These are phyloP conservation scores for Podospora fimiseda DNA, from an alignment of 495 filamentous ascomycete species.

Conservation along the genomic window DNA sequence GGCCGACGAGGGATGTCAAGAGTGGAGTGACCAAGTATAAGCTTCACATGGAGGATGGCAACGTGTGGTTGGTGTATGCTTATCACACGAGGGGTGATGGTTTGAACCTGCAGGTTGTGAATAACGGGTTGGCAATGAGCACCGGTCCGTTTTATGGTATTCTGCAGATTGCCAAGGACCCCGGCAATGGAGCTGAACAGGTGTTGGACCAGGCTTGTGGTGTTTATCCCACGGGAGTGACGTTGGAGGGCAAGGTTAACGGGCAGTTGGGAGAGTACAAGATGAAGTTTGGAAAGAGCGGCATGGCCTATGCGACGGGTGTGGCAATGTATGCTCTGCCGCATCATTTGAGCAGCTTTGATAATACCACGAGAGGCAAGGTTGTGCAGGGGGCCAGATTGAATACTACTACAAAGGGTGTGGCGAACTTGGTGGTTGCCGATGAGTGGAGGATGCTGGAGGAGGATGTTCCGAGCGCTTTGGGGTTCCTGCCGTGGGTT, in stretches of 20 bases:
- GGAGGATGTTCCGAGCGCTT: slow-evolving; percentile 58
- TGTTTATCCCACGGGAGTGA: slow-evolving; percentile 58
- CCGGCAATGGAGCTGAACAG: slow-evolving; percentile 49
- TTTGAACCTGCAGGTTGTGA: slow-evolving; percentile 41
- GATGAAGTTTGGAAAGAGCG: slow-evolving; percentile 62
- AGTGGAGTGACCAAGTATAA: slow-evolving; percentile 72
- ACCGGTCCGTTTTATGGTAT: slow-evolving; percentile 53
- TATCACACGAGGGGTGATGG: slow-evolving; percentile 44
- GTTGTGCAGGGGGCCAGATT: slow-evolving; percentile 56
- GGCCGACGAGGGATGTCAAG: slow-evolving; percentile 48
- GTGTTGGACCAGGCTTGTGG: slow-evolving; percentile 71
- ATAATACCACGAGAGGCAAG: slow-evolving; percentile 47
- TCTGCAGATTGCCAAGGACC: slow-evolving; percentile 75
- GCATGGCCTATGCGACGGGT: slow-evolving; percentile 44
- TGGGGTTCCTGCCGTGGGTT: slow-evolving; percentile 73
- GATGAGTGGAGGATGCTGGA: slow-evolving; percentile 80
- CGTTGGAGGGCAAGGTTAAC: slow-evolving; percentile 55
- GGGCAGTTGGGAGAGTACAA: slow-evolving; percentile 62
- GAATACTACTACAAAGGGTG: slow-evolving; percentile 81
- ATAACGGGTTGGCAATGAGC: slow-evolving; percentile 38
- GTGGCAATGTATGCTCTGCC: slow-evolving; percentile 88
- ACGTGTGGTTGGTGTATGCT: slow-evolving; percentile 75
- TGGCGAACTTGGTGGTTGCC: slow-evolving; percentile 62
- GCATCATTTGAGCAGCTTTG: slow-evolving; percentile 76
- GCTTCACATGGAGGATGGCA: slow-evolving; percentile 62